Base-by-base conservation (phyloP, 2,329 filamentous ascomycete genomes). In the Fusarium odoratissimum region DNA sequence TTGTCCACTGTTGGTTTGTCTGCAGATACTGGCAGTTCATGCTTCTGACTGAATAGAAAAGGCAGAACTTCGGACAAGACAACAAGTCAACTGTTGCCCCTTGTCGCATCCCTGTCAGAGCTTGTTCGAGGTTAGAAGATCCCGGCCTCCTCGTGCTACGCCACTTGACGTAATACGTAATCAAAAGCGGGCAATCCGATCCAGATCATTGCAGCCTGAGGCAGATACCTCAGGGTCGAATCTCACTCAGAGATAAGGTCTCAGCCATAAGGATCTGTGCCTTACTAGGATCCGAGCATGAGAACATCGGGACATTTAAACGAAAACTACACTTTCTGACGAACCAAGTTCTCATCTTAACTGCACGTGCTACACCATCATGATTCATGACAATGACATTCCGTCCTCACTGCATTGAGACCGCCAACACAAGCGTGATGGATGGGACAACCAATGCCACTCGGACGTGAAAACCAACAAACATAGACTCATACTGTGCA, bases 91-190 rank as follows among this genome's bases (percentile, higher is more conserved):
- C 23, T 35, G 30, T 38, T 49, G 12, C 46, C 28, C 62, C 61
- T 55, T 51, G 48, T 41, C 40, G 19, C 41, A 58, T 35, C 61
- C 64, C 52, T 69, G 60, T 35, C 51, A 45, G 59, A 69, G 38
- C 44, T 61, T 57, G 45, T 55, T 68, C 54, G 31, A 68, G 58
- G 61, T 46, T 51, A 48, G 58, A 64, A 37, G 48, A 46, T 30
- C 44, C 66, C 28, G 51, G 64, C 44, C 38, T 57, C 31, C 48
- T 64, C 49, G 59, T 73, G 63, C 72, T 57, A 64, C 72, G 74
- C 74, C 74, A 73, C 72, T 73, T 69, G 74, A 76, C 64, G 64
- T 69, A 71, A 73, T 65, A 73, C 69, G 69, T 64, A 73, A 73
- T 64, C 23, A 55, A 64, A 63, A 60, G 69, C 25, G 55, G 59